Base-by-base conservation (phyloP, 352 stramenopile species). In the Sclerospora graminicola region DNA sequence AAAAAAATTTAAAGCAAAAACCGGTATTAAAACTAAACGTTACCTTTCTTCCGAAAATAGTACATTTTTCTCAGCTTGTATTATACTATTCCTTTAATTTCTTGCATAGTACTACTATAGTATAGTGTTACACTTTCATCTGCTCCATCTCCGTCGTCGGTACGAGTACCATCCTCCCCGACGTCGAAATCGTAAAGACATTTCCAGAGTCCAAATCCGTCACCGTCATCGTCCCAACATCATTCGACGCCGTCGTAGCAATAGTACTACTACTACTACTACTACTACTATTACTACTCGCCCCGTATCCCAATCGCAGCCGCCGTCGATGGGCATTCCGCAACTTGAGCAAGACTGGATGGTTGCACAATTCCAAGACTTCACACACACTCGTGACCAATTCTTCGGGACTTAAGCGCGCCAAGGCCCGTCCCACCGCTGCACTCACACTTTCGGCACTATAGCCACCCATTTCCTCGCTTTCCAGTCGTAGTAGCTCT, bases 301-400 rank as follows among this genome's bases (percentile, higher is more conserved):
- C 63, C 5, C 45, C 48, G 40, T 72, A 78, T 33, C 59, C 67
- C 14, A 78, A 48, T 39, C 79, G 72, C 13, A 90, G 50, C 4
- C 72, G 58, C 11, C 76, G 74, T 3, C 73, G 69, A 41, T 91
- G 79, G 31, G 59, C 68, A 14, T 91, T 88, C 18, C 79, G 76
- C 9, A 88, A 65, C 57, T 88, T 83, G 1, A 91, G 58, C 28
- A 89, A 35, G 15, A 91, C 69, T 3, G 74, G 77, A 37, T 89
- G 80, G 19, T 54, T 79, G 35, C 77, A 87, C 10, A 83, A 49
- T 30, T 87, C 80, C 11, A 91, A 54, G 8, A 91, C 75, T 71
- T 91, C 74, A 41, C 74, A 88, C 11, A 91, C 80, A 21, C 68
- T 82, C 29, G 79, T 77, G 13, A 77, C 64, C 8, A 91, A 48